Evolutionary conservation across 176 grass and related monocot species (phyloP).

Genomic region (Secale cereale): DNA sequence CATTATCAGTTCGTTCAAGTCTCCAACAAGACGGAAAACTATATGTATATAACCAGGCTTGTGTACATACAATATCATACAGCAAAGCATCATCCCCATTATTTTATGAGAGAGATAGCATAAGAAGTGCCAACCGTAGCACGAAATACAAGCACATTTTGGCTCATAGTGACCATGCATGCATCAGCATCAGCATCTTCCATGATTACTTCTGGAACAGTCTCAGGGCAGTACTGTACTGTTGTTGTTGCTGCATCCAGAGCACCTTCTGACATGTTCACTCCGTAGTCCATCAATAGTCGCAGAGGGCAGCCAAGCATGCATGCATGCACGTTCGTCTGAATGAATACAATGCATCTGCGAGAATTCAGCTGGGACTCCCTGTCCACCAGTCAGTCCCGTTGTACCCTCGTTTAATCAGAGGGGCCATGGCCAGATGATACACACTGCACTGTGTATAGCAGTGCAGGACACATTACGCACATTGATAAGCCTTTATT

Average conservation of each 20-base stretch:
- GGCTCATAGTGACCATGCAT: background rate
- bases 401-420: background rate
- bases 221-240: background rate
- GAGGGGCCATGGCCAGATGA: background rate
- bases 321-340: background rate
- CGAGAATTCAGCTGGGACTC: background rate
- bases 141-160: background rate
- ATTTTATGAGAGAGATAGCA: background rate
- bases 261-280: background rate
- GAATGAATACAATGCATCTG: slow-evolving; percentile 16
- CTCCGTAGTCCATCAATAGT: background rate
- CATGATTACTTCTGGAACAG: slow-evolving; percentile 17
- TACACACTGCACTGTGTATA: slow-evolving; percentile 21
- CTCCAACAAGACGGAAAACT: background rate
- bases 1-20: background rate
- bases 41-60: background rate
- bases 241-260: background rate
- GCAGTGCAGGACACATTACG: background rate
- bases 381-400: background rate
- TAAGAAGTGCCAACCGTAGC: background rate
- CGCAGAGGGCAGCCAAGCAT: background rate
- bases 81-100: too few species aligned
- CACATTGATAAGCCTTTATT: background rate
- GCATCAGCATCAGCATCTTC: background rate
- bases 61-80: too few species aligned